Evolutionary conservation across 495 filamentous ascomycete genomes (phyloP), one percentile per base, ranked within the genome.

Genomic region (Friedmanniomyces endolithicus): DNA sequence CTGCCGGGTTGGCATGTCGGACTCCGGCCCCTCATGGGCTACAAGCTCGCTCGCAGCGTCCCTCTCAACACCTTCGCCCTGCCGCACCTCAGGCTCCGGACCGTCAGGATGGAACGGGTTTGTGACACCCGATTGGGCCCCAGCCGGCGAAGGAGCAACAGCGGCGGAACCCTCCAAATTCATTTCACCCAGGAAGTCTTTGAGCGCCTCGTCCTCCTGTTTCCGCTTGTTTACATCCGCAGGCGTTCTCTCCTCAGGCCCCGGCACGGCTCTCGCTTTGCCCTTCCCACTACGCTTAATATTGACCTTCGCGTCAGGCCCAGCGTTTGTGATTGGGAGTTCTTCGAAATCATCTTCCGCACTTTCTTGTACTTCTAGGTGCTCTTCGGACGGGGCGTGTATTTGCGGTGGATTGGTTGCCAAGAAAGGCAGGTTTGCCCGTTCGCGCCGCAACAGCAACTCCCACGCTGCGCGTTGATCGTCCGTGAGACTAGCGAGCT

Each of bases 301-400:
- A 29, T 62, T 62, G 50, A 55, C 47, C 48, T 58, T 62, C 11
- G 59, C 59, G 47, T 62, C 56, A 11, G 59, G 59, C 3, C 59
- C 59, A 17, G 59, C 59, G 34, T 62, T 62, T 9, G 59, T 62
- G 50, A 62, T 62, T 11, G 59, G 59, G 6, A 62, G n/a, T 14
- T 58, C 56, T 6, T 53, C 49, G 7, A 37, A 6, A 6, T 54
- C 29, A 22, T 4, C 34, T 17, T 52, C n/a, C 9, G 25, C 51
- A 12, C 25, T 22, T 9, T 41, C n/a, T 11, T 45, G 39, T 11
- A 44, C 25, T 9, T 44, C 40, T 3, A 16, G 11, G 4, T 52
- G 12, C 19, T n/a, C n/a, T n/a, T n/a, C n/a, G n/a, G n/a, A n/a
- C n/a, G n/a, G n/a, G n/a, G n/a, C n/a, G n/a, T n/a, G n/a, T n/a